phyloP scores from a whole-genome alignment of 78 protist genomes.

The Dictyostelium purpureum region DNA sequence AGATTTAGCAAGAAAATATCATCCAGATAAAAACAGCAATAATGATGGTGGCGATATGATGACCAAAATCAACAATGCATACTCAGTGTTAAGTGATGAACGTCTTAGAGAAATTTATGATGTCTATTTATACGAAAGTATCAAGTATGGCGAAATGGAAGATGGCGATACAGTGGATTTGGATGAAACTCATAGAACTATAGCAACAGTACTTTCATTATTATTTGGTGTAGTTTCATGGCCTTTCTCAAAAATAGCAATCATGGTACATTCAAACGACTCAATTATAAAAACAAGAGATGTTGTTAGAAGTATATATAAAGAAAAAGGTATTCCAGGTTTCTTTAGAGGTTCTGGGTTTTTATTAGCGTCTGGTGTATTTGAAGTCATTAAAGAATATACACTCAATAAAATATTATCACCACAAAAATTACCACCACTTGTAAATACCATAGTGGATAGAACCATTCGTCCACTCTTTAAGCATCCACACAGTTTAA shows the following conservation, averaged over 20 bases:
- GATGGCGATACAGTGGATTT: not conserved
- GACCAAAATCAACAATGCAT: conserved; percentile 24
- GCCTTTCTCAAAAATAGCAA: not conserved
- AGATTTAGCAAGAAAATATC: conserved; percentile 20
- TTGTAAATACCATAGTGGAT: not conserved
- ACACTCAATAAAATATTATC: not conserved
- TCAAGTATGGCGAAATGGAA: not conserved
- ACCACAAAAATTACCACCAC: not conserved
- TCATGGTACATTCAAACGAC: not conserved
- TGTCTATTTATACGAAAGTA: not conserved
- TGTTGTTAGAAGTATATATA: not conserved
- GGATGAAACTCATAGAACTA: not conserved
- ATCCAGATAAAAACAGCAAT: conserved; percentile 11
- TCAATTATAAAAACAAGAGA: not conserved
- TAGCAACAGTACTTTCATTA: not conserved
- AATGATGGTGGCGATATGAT: not conserved
- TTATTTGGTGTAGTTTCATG: not conserved
- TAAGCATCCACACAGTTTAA: not conserved
- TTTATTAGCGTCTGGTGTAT: not conserved
- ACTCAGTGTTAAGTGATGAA: not conserved
- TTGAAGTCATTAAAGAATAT: not conserved
- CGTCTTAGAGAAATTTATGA: conserved; percentile 19
- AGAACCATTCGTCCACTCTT: not conserved
- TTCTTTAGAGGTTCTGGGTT: not conserved
- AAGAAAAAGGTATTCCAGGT: not conserved